Evolutionary conservation across 352 stramenopile species (phyloP).

Genomic region (Peronospora farinosa): DNA sequence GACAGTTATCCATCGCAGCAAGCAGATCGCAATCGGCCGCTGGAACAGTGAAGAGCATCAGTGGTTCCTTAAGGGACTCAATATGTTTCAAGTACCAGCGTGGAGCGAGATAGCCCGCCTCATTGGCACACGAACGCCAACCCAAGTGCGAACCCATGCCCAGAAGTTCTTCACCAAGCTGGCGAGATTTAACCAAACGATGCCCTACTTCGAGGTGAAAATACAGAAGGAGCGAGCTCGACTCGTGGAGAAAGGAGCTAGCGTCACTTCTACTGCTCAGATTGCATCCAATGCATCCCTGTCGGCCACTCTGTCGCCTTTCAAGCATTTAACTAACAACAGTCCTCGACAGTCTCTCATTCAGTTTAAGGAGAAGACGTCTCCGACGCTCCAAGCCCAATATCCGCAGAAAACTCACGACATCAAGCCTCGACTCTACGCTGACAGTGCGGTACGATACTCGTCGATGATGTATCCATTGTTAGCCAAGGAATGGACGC

Average conservation of each 20-base stretch:
- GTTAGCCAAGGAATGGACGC: too few species aligned
- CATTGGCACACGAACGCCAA: slow-evolving; percentile 78
- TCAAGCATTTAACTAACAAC: slow-evolving; percentile 30
- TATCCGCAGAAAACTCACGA: slow-evolving; percentile 7
- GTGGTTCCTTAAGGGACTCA: slow-evolving; percentile 70
- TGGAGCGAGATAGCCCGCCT: slow-evolving; percentile 82
- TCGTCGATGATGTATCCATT: too few species aligned
- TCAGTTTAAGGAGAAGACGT: slow-evolving; percentile 17
- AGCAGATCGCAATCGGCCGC: slow-evolving; percentile 63
- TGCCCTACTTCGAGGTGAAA: slow-evolving; percentile 71
- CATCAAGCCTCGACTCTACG: too few species aligned
- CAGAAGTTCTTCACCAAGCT: slow-evolving; percentile 89
- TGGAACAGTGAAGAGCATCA: slow-evolving; percentile 75
- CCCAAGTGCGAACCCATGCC: slow-evolving; percentile 79
- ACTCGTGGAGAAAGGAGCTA: slow-evolving; percentile 47
- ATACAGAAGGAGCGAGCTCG: slow-evolving; percentile 66
- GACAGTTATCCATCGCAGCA: slow-evolving; percentile 26
- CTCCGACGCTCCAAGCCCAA: slow-evolving; percentile 6
- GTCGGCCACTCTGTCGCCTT: slow-evolving; percentile 37
- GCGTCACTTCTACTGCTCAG: slow-evolving; percentile 42
- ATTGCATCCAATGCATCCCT: slow-evolving; percentile 29
- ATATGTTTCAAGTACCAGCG: slow-evolving; percentile 70
- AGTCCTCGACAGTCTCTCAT: slow-evolving; percentile 20
- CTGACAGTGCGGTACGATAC: too few species aligned
- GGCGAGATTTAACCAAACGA: slow-evolving; percentile 57